Evolutionary conservation across 768 basidiomycete genomes (phyloP).

Genomic region (Kondoa malvinella): DNA sequence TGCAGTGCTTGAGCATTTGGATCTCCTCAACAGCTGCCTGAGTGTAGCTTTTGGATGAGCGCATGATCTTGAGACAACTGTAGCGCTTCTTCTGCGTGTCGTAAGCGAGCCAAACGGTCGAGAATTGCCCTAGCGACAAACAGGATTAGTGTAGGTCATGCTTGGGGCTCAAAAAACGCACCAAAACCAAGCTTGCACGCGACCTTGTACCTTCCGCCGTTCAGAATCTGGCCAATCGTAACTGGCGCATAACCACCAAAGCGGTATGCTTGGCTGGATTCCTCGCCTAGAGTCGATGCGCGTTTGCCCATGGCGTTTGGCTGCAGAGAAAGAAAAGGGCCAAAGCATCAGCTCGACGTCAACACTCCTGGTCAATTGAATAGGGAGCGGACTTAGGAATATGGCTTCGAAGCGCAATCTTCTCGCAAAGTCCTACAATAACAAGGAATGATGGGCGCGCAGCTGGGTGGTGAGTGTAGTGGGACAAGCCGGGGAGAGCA

Average conservation of each 20-base stretch:
- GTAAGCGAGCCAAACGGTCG: background rate
- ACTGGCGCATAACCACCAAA: background rate
- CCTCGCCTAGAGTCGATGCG: background rate
- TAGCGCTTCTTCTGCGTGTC: background rate
- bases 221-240: background rate
- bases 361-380: background rate
- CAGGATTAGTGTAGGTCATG: background rate
- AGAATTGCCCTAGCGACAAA: background rate
- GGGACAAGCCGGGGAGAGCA: too few relatives aligned
- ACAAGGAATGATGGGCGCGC: too few relatives aligned
- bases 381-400: background rate
- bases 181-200: background rate
- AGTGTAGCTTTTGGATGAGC: background rate
- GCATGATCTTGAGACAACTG: background rate
- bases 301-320: background rate
- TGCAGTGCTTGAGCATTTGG: background rate
- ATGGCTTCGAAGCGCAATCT: too few relatives aligned
- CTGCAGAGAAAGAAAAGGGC: background rate
- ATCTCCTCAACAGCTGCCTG: background rate
- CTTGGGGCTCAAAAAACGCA: background rate
- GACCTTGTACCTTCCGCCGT: background rate
- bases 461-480: too few relatives aligned
- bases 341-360: background rate
- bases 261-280: background rate
- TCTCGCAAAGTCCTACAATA: too few relatives aligned